These are phyloP conservation scores for Tolypocladium pustulatum DNA, from an alignment of 2,329 filamentous ascomycete genomes.

Conservation along the genomic window DNA sequence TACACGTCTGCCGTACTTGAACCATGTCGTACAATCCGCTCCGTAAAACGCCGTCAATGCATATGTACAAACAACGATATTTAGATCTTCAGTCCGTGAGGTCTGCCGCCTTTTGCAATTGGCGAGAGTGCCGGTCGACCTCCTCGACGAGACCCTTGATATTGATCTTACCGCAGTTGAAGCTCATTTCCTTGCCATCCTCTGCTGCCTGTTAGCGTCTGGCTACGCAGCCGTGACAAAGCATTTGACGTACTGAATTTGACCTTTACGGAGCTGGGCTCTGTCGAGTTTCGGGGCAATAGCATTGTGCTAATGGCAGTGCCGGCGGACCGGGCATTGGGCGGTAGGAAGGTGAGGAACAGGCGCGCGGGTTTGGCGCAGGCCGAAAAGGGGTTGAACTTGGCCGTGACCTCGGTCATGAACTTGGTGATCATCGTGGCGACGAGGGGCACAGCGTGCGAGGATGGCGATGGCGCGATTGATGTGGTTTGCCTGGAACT, in stretches of 20 bases:
- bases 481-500: not conserved
- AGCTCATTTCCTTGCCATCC: conserved; percentile 82
- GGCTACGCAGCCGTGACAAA: not conserved
- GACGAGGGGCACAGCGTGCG: conserved; percentile 5
- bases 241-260: conserved; percentile 67
- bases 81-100: conserved; percentile 37
- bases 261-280: conserved; percentile 59
- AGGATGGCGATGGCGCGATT: not conserved
- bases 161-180: conserved; percentile 70
- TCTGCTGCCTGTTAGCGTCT: conserved; percentile 41
- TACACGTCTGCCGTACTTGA: conserved; percentile 4
- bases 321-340: conserved; percentile 59
- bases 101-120: conserved; percentile 73
- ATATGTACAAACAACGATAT: conserved; percentile 10
- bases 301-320: conserved; percentile 73
- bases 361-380: conserved; percentile 74
- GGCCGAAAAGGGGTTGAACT: conserved; percentile 85
- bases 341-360: conserved; percentile 77
- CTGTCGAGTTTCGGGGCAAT: conserved; percentile 57
- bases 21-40: conserved; percentile 2
- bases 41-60: conserved; percentile 23
- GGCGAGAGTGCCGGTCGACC: conserved; percentile 79
- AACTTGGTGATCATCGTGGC: conserved; percentile 71
- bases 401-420: conserved; percentile 72
- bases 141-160: conserved; percentile 84